Evolutionary conservation across 345 rosid species (phyloP), one percentile per base, ranked within the genome.

Genomic region (Acer yangbiense): DNA sequence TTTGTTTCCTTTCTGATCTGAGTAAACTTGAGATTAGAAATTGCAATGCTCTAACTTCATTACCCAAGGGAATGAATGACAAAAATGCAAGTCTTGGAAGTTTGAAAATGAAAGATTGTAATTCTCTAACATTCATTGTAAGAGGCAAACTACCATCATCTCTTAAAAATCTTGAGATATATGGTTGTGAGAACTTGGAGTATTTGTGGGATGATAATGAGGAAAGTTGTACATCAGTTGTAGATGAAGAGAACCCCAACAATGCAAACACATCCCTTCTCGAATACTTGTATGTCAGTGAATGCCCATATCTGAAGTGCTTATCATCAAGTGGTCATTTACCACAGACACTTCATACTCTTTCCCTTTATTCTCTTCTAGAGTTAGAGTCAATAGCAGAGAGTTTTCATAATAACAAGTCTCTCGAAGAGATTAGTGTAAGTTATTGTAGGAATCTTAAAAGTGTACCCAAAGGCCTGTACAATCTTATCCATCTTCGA

Each of bases 281-380:
- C 58, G 71, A 76, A 39, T 29, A 9, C 39, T 65, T 77, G 48
- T 8, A 21, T 48, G 23, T 82, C 7, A 3, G 11, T 14, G 7
- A 41, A 4, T 82, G 79, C 61, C 35, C 73, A 10, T 25, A 72
- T 25, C 71, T 82, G 32, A 41, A 8, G 0, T 57, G 46, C 68
- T 75, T 82, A 70, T 65, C 46, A 43, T 43, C 46, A 43, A 7
- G 46, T 7, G 46, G 9, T 43, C 46, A 7, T 0, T 43, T 7
- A 43, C 46, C 46, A 43, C 6, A 32, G 0, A 32, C 4, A 3
- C 35, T 32, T 4, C 6, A 3, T 3, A 32, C 35, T 32, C 35
- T 32, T 4, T 32, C 3, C 4, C 35, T 32, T 3, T 0, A 3
- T 32, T 32, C 35, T 32, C 35, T 32, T 32, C 35, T 4, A 32